Conservation (phyloP, 495 filamentous ascomycete genomes). For the Cercophora samala region DNA sequence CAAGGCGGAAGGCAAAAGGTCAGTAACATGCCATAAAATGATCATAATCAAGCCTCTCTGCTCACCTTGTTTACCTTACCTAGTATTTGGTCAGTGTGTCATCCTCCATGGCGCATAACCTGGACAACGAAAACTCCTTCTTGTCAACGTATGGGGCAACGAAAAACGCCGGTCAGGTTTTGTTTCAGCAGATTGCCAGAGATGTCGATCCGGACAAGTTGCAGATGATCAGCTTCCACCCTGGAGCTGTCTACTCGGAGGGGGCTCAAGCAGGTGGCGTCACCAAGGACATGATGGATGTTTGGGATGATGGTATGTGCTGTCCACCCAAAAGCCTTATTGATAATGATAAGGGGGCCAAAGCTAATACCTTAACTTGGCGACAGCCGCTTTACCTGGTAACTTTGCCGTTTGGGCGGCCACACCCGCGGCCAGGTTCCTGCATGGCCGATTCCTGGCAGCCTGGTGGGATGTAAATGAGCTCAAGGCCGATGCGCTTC, state of each 20-base stretch:
- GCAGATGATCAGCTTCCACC: constrained; percentile 47
- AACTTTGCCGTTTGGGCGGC: constrained; percentile 51
- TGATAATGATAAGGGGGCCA: background rate
- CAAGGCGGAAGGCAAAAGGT: constrained; percentile 12
- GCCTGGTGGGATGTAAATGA: constrained; percentile 56
- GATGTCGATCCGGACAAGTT: constrained; percentile 31
- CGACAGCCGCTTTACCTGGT: constrained; percentile 36
- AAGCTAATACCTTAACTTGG: background rate
- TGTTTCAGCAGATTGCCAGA: constrained; percentile 38
- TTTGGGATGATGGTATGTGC: constrained; percentile 40
- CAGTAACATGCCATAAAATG: background rate
- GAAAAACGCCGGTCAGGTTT: constrained; percentile 39
- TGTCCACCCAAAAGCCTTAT: background rate
- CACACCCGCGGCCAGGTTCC: constrained; percentile 47
- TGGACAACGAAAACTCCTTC: constrained; percentile 9
- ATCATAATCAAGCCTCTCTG: background rate
- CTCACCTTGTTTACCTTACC: background rate
- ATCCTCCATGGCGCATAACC: constrained; percentile 28
- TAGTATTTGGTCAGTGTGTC: constrained; percentile 41
- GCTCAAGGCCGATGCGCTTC: constrained; percentile 27
- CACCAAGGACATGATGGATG: constrained; percentile 9
- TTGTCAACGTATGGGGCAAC: constrained; percentile 33
- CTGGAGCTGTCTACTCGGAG: constrained; percentile 39
- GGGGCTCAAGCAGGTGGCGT: constrained; percentile 21
- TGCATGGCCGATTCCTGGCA: constrained; percentile 50